Conservation (phyloP, 2,329 filamentous ascomycete genomes). For the Lizonia empirigonia region DNA sequence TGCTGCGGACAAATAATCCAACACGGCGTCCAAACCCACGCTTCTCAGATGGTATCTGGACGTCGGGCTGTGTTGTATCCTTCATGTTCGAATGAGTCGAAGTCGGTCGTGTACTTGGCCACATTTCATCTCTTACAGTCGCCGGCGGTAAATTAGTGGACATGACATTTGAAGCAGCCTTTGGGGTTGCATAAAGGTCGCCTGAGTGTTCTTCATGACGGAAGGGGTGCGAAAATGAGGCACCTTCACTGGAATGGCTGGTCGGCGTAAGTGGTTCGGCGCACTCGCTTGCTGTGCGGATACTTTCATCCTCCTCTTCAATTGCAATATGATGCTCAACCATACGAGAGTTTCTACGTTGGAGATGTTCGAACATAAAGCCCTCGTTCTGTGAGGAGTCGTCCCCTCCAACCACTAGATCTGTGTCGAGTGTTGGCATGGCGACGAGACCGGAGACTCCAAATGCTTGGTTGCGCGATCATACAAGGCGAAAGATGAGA, state of each 20-base stretch:
- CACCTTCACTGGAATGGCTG: conserved; percentile 42
- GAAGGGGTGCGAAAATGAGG: conserved; percentile 38
- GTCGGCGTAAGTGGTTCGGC: conserved; percentile 48
- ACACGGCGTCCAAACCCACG: conserved; percentile 40
- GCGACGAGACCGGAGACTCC: conserved; percentile 1
- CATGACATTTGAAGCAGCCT: conserved; percentile 10
- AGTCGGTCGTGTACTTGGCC: neutral
- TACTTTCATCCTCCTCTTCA: conserved; percentile 49
- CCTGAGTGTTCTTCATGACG: conserved; percentile 34
- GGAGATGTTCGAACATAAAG: conserved; percentile 27
- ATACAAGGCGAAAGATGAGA: conserved; percentile 1
- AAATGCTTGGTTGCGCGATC: conserved; percentile 18
- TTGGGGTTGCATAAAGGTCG: conserved; percentile 24
- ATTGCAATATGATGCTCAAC: conserved; percentile 39
- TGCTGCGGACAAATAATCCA: conserved; percentile 42
- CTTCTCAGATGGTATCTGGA: conserved; percentile 30
- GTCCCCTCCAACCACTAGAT: conserved; percentile 25
- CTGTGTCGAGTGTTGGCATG: conserved; percentile 34
- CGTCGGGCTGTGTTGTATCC: conserved; percentile 3
- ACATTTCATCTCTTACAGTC: neutral
- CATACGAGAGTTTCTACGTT: conserved; percentile 36
- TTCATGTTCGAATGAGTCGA: conserved; percentile 12
- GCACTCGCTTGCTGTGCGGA: conserved; percentile 47
- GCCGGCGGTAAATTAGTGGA: neutral
- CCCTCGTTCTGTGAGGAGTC: conserved; percentile 26